phyloP scores from a whole-genome alignment of 2,329 filamentous ascomycete genomes.

The Cladosporium sp. region DNA sequence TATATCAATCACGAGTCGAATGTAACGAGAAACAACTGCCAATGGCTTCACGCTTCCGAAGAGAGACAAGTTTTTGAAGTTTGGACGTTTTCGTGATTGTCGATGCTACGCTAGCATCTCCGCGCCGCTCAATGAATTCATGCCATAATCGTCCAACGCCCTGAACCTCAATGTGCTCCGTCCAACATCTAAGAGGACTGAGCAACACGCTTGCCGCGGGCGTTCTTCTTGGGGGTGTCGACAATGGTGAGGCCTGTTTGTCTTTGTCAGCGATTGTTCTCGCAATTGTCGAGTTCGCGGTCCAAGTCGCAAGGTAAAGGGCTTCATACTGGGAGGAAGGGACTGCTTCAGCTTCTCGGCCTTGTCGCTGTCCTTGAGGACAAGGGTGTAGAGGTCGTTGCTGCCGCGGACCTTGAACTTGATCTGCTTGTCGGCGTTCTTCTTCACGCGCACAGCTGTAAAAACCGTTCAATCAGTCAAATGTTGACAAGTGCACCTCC shows the following conservation, averaged over 20 bases:
- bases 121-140: slow-evolving; percentile 18
- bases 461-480: slow-evolving; percentile 17
- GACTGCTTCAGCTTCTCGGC: slow-evolving; percentile 99
- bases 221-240: slow-evolving; percentile 66
- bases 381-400: slow-evolving; percentile 93
- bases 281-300: neutral
- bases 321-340: slow-evolving; percentile 80
- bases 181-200: slow-evolving; percentile 30
- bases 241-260: slow-evolving; percentile 58
- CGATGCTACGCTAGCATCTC: slow-evolving; percentile 21
- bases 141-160: slow-evolving; percentile 21
- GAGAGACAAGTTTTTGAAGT: slow-evolving; percentile 1
- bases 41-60: neutral
- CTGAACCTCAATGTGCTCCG: slow-evolving; percentile 13
- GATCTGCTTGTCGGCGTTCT: slow-evolving; percentile 91
- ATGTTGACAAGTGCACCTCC: neutral
- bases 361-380: slow-evolving; percentile 98
- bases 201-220: slow-evolving; percentile 53
- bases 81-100: slow-evolving; percentile 22
- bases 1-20: neutral
- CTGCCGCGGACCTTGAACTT: slow-evolving; percentile 99
- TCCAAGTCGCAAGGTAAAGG: neutral
- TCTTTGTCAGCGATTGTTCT: slow-evolving; percentile 23
- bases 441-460: slow-evolving; percentile 65
- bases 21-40: neutral